Base-by-base conservation (phyloP, 805 yeast genomes). In the Kluyveromyces starmeri region DNA sequence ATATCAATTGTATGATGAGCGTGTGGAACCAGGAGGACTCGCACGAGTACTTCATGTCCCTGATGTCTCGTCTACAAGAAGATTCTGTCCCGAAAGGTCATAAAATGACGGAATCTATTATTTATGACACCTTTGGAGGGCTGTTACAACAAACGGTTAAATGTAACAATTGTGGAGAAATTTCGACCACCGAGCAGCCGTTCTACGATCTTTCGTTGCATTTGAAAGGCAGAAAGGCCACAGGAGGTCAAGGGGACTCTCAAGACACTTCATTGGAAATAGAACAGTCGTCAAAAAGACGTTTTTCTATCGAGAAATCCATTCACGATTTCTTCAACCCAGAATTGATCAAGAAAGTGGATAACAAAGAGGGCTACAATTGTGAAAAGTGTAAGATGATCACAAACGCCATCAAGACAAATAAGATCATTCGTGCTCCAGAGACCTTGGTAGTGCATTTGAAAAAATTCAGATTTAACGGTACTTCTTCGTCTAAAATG, bases 21-120 rank as follows among this genome's bases (percentile, higher is more conserved):
- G 92, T 79, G 55, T 88, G 95, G 95, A 88, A 85, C 59, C 98
- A 92, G 58, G 97, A 92, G 59, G 98, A 92, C 59, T 82, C 95
- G 1, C 98, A 92, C 59, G 98, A 92, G 60, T 92, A 88, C 61
- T 84, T 81, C 56, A 88, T 88, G 96, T 83, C 95, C 9, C 64
- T 88, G 41, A 70, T 88, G 69, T 75, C 89, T 6, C 64, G 96
- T 34, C 61, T 88, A 34, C 97, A 88, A 59, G 96, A 88, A 53
- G 96, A 88, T 53, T 71, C 84, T 9, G 85, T 92, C 1, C 97
- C 97, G 23, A 79, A 73, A 51, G 96, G 95, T n/a, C 70, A 65
- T 30, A 88, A 88, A 53, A 64, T 88, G 50, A 82, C 81, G 44
- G 70, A 78, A 44, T 80, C 94, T 37, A 77, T 89, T 22, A 65